These are phyloP conservation scores for Exsudoporus frostii DNA, from an alignment of 768 basidiomycete species.

Conservation along the genomic window DNA sequence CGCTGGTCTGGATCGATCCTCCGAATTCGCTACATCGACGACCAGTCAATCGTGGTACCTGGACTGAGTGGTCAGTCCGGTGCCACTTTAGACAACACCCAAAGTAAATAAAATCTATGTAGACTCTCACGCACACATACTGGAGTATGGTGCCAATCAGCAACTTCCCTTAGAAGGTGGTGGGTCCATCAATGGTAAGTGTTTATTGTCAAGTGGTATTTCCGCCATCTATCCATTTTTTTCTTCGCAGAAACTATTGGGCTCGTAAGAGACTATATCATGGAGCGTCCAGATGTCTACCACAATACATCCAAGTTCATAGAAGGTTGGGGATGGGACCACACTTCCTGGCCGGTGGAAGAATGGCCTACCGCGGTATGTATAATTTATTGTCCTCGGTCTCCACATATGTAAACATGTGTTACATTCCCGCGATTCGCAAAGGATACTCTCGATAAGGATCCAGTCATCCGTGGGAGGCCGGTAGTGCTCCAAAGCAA, in stretches of 20 bases:
- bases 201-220: background rate
- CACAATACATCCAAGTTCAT: conserved; percentile 60
- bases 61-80: conserved; percentile 61
- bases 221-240: background rate
- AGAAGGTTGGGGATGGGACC: conserved; percentile 89
- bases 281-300: conserved; percentile 52
- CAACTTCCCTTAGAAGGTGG: conserved; percentile 65
- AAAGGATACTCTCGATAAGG: conserved; percentile 70
- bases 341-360: conserved; percentile 64
- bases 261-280: conserved; percentile 59
- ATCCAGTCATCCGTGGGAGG: conserved; percentile 63
- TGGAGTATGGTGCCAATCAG: conserved; percentile 71
- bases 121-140: conserved; percentile 79
- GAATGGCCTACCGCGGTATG: conserved; percentile 70
- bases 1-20: conserved; percentile 37
- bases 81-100: background rate
- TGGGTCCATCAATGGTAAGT: conserved; percentile 51
- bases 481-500: conserved; percentile 79
- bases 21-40: conserved; percentile 46
- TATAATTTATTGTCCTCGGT: conserved; percentile 2
- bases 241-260: conserved; percentile 52
- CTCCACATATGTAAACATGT: background rate
- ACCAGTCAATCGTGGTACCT: conserved; percentile 64
- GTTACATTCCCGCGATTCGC: background rate
- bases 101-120: conserved; percentile 1